A percentile compares a stretch with the other conserved stretches of the same genome.
These are phyloP conservation scores for Gracilaria domingensis DNA, from an alignment of 23 red algal species.

Conservation along the genomic window DNA sequence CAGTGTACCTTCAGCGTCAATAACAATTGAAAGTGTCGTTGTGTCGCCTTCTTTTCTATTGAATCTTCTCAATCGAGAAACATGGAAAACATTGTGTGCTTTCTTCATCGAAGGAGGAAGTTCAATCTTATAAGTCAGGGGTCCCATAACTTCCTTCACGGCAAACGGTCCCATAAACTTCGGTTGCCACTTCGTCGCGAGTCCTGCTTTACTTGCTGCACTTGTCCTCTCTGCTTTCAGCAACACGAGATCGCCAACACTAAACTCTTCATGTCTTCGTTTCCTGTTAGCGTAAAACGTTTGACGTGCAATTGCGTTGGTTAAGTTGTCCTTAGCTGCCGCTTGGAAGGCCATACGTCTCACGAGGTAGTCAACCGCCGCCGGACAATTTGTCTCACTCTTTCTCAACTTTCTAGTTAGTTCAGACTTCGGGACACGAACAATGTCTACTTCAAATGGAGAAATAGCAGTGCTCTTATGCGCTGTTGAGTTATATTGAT, in stretches of 20 bases:
- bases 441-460: conserved; percentile 40
- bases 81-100: conserved; percentile 61
- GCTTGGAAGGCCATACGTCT: background rate
- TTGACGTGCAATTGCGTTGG: background rate
- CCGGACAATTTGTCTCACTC: background rate
- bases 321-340: conserved; percentile 10
- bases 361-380: conserved; percentile 21
- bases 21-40: background rate
- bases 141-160: conserved; percentile 43
- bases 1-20: conserved; percentile 57
- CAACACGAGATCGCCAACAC: conserved; percentile 20
- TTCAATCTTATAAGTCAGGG: conserved; percentile 43
- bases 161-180: conserved; percentile 43
- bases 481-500: conserved; percentile 19
- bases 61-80: conserved; percentile 27
- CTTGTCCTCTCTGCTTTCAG: conserved; percentile 14
- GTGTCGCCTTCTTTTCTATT: conserved; percentile 30
- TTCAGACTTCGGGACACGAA: conserved; percentile 5
- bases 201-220: background rate
- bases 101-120: conserved; percentile 15
- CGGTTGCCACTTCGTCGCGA: conserved; percentile 30
- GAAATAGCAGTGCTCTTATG: conserved; percentile 27
- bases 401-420: conserved; percentile 8
- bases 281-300: conserved; percentile 34
- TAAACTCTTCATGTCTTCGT: conserved; percentile 17